These are phyloP conservation scores for Cercis canadensis DNA, from an alignment of 306 rosid species.

Conservation along the genomic window DNA sequence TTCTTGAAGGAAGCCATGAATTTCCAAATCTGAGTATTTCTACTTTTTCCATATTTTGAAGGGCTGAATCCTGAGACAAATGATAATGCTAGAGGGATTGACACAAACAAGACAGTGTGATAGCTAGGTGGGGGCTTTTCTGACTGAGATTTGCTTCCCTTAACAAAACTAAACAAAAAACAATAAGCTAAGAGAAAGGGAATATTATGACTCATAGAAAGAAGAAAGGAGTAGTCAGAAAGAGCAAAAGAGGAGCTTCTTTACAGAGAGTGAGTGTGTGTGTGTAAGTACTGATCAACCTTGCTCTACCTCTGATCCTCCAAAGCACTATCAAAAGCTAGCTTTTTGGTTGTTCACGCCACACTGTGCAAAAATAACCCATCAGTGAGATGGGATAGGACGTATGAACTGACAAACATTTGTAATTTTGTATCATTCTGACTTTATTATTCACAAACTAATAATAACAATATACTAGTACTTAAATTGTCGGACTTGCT, in stretches of 20 bases:
- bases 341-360: conserved; percentile 62
- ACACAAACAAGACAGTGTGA: conserved; percentile 74
- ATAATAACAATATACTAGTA: too few relatives aligned
- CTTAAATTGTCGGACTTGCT: not conserved
- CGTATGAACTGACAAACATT: conserved; percentile 67
- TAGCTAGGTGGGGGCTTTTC: conserved; percentile 47
- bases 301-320: conserved; percentile 27
- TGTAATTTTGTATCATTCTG: conserved; percentile 33
- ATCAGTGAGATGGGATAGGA: conserved; percentile 74
- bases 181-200: conserved; percentile 50
- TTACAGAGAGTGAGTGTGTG: too few relatives aligned
- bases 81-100: conserved; percentile 51
- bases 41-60: conserved; percentile 57
- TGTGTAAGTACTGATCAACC: not conserved
- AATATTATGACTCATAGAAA: conserved; percentile 58
- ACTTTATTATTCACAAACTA: conserved; percentile 6
- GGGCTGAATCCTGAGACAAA: conserved; percentile 46
- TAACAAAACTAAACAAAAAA: conserved; percentile 65
- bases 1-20: conserved; percentile 61
- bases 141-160: conserved; percentile 76
- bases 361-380: conserved; percentile 45
- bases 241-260: too few relatives aligned
- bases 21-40: conserved; percentile 50
- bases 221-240: conserved; percentile 51
- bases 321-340: conserved; percentile 46